Conservation (phyloP, 106 monocot species). For the Gastrodia elata region DNA sequence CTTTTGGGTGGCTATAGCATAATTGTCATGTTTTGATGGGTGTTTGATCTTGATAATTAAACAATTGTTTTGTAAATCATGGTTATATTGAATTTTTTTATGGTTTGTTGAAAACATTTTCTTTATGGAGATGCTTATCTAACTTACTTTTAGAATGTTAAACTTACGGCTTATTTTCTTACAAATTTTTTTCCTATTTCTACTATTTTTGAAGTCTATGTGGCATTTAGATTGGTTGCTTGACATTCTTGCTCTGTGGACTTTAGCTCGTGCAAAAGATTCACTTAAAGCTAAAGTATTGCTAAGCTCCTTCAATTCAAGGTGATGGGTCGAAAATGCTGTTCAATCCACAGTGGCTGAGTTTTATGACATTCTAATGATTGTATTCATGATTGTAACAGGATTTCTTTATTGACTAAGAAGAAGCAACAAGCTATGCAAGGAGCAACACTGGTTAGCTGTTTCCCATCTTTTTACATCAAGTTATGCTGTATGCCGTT, state of each 20-base stretch:
- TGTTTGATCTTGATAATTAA: background rate
- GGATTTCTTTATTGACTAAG: slow-evolving; percentile 34
- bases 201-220: slow-evolving; percentile 30
- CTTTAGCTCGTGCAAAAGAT: slow-evolving; percentile 38
- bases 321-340: slow-evolving; percentile 18
- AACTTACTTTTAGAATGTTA: background rate
- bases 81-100: background rate
- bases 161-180: background rate
- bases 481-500: background rate
- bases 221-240: slow-evolving; percentile 80
- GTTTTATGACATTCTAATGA: slow-evolving; percentile 1
- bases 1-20: background rate
- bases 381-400: slow-evolving; percentile 13
- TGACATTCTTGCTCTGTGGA: slow-evolving; percentile 74
- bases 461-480: slow-evolving; percentile 2
- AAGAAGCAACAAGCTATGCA: slow-evolving; percentile 56
- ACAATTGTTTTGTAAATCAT: background rate
- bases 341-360: background rate
- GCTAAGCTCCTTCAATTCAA: slow-evolving; percentile 55
- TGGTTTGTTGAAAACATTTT: background rate
- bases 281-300: slow-evolving; percentile 35
- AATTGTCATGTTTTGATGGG: background rate
- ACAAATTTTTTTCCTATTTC: slow-evolving; percentile 1
- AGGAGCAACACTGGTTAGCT: slow-evolving; percentile 40
- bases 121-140: background rate